Evolutionary conservation across 345 rosid genomes (phyloP).

Genomic region (Microthlaspi erraticum): DNA sequence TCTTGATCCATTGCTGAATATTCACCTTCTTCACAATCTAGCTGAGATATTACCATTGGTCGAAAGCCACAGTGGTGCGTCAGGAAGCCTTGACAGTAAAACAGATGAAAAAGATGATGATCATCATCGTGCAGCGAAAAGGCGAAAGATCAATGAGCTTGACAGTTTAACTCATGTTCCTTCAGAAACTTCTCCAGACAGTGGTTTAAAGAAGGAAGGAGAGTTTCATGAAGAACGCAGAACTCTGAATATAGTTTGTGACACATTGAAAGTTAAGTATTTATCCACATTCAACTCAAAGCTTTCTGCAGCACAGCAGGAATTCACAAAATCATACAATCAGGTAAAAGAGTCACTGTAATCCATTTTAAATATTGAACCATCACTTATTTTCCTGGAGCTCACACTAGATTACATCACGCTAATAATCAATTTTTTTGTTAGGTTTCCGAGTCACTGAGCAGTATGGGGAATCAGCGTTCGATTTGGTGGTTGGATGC

Average conservation of each 20-base stretch:
- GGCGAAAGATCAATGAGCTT: constrained; percentile 49
- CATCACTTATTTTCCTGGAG: constrained; percentile 14
- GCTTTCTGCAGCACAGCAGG: constrained; percentile 71
- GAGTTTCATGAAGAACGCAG: constrained; percentile 46
- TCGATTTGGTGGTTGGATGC: constrained; percentile 91
- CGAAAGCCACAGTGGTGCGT: constrained; percentile 38
- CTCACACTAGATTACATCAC: too few species aligned
- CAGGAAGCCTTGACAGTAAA: constrained; percentile 47
- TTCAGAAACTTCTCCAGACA: constrained; percentile 41
- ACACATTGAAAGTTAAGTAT: constrained; percentile 71
- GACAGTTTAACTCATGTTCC: constrained; percentile 41
- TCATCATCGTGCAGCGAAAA: constrained; percentile 52
- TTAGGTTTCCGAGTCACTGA: constrained; percentile 62
- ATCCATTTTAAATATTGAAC: neutral
- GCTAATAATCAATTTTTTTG: constrained; percentile 36
- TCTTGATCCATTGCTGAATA: constrained; percentile 84
- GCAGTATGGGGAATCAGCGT: constrained; percentile 50
- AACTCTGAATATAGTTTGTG: constrained; percentile 57
- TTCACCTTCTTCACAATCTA: constrained; percentile 92
- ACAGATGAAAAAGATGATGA: constrained; percentile 47
- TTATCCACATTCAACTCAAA: constrained; percentile 70
- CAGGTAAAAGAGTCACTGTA: constrained; percentile 54
- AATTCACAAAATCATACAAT: constrained; percentile 64
- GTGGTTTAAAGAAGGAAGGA: constrained; percentile 42
- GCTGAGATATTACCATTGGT: constrained; percentile 67